Evolutionary conservation across 2,329 filamentous ascomycete genomes (phyloP).

Genomic region (Apiospora aurea): DNA sequence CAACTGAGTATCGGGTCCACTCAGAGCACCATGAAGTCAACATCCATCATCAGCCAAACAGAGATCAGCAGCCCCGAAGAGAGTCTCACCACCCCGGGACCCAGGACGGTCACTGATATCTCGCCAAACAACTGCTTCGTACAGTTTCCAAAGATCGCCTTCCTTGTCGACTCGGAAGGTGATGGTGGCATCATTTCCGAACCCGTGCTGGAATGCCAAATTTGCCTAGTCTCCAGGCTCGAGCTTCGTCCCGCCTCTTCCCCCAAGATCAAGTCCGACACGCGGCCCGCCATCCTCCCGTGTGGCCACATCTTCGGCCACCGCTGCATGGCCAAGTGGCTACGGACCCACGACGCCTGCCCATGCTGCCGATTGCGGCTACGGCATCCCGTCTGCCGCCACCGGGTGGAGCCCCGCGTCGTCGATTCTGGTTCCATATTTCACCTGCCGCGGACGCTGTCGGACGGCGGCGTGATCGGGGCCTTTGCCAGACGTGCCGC

Average conservation of each 20-base stretch:
- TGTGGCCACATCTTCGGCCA: constrained; percentile 23
- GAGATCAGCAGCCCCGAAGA: not conserved
- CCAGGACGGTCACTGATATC: not conserved
- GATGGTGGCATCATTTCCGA: not conserved
- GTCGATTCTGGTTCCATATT: constrained; percentile 13
- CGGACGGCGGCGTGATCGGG: constrained; percentile 5
- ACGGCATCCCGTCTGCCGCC: not conserved
- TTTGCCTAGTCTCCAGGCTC: constrained; percentile 3
- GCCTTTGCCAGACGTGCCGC: constrained; percentile 6
- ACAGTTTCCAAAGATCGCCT: constrained; percentile 13
- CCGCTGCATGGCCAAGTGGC: constrained; percentile 22
- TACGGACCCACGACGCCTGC: constrained; percentile 3
- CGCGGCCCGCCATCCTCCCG: constrained; percentile 7
- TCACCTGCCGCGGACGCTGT: constrained; percentile 15
- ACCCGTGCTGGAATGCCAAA: constrained; percentile 18
- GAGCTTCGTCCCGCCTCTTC: not conserved
- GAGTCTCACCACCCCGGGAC: not conserved
- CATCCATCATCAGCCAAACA: not conserved
- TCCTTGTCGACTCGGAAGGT: constrained; percentile 1
- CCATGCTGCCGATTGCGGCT: constrained; percentile 8
- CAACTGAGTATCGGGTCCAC: not conserved
- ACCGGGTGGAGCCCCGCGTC: constrained; percentile 20
- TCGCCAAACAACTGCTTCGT: constrained; percentile 19
- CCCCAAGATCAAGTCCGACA: constrained; percentile 18
- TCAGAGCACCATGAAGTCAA: not conserved